A percentile compares a stretch with the other conserved stretches of the same genome.
phyloP scores from a whole-genome alignment of 192 early-diverging fungal species.

The Coemansia sp. region DNA sequence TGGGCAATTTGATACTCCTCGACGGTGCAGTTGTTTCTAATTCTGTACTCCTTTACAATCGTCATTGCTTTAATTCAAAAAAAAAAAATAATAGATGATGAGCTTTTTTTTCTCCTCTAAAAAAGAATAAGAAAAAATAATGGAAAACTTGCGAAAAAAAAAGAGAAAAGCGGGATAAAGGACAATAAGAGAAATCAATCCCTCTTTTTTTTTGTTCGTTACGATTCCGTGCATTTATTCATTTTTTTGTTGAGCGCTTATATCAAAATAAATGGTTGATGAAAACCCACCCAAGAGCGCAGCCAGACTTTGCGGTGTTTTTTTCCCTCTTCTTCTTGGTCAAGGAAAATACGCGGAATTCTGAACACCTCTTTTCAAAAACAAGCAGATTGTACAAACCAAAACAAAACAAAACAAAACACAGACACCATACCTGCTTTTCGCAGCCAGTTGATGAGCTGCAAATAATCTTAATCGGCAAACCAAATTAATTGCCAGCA shows the following conservation, averaged over 20 bases:
- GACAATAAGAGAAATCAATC: not conserved
- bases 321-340: no score
- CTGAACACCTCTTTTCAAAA: no score
- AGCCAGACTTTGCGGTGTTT: no score
- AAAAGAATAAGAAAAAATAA: not conserved
- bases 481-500: no score
- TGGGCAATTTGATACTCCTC: constrained; percentile 78
- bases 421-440: no score
- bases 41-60: constrained; percentile 75
- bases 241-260: not conserved
- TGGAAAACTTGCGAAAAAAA: constrained; percentile 1
- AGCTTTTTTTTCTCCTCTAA: not conserved
- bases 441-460: no score
- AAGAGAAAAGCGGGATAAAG: not conserved
- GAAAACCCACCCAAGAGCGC: no score
- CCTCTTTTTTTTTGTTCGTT: constrained; percentile 5
- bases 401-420: no score
- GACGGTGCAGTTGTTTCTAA: constrained; percentile 75
- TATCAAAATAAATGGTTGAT: not conserved
- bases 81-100: not conserved
- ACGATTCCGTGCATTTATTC: not conserved
- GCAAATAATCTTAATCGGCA: no score
- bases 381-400: no score
- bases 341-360: no score
- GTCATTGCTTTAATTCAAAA: constrained; percentile 40